Conservation (phyloP, 257 asterid species). For the Craterostigma plantagineum region DNA sequence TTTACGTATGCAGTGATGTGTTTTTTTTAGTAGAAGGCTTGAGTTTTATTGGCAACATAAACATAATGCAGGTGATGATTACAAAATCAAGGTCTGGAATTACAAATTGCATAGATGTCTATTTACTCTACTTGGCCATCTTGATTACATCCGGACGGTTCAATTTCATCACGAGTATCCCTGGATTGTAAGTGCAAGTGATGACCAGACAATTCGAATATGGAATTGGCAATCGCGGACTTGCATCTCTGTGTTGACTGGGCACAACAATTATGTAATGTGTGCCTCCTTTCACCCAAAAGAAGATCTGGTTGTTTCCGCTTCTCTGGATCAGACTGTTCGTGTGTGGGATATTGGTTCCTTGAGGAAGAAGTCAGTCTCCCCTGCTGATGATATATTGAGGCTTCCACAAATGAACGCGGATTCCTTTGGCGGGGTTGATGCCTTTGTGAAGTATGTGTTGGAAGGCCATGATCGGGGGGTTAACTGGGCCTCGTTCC, state of each 20-base stretch:
- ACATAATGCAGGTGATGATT: conserved; percentile 75
- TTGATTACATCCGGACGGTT: conserved; percentile 86
- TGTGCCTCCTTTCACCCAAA: conserved; percentile 93
- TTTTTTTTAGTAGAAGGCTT: too few species aligned
- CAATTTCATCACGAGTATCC: conserved; percentile 97
- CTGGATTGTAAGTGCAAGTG: conserved; percentile 97
- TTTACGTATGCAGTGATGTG: neutral
- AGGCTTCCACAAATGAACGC: conserved; percentile 83
- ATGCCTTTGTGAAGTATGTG: conserved; percentile 96
- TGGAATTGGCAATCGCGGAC: conserved; percentile 99
- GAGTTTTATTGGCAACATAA: neutral
- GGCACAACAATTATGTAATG: conserved; percentile 97
- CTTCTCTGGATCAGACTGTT: conserved; percentile 93
- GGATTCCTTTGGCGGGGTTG: conserved; percentile 93
- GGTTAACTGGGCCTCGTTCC: conserved; percentile 97
- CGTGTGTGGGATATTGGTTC: conserved; percentile 99
- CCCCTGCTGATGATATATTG: conserved; percentile 88
- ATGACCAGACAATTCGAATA: conserved; percentile 92
- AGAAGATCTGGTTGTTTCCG: conserved; percentile 93
- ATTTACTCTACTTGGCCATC: conserved; percentile 95
- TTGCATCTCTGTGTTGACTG: conserved; percentile 84
- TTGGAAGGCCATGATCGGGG: conserved; percentile 97
- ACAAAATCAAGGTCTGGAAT: conserved; percentile 95
- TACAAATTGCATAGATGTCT: conserved; percentile 86
- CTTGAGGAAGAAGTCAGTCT: conserved; percentile 74